phyloP scores from a whole-genome alignment of 2,329 filamentous ascomycete species.

The Colletotrichum sp. region DNA sequence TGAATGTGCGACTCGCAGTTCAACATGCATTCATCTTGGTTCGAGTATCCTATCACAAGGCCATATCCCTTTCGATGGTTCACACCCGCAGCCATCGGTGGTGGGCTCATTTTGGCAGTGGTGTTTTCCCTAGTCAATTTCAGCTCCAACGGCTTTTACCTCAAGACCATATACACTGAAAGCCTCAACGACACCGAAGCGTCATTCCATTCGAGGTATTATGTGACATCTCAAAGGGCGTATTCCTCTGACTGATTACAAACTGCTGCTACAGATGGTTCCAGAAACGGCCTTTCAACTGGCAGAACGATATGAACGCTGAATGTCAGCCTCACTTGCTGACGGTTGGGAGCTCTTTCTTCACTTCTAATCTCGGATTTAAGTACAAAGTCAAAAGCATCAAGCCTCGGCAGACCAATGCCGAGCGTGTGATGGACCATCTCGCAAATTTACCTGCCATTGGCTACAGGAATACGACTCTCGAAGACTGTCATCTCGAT shows the following conservation, averaged over 20 bases:
- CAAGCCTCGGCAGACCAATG: background rate
- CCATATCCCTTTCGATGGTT: background rate
- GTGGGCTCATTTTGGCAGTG: background rate
- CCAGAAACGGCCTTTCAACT: background rate
- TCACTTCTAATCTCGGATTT: background rate
- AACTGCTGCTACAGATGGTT: background rate
- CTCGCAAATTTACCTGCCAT: background rate
- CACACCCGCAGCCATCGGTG: background rate
- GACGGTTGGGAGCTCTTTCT: background rate
- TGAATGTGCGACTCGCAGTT: background rate
- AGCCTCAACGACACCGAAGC: background rate
- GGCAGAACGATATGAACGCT: background rate
- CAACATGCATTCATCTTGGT: background rate
- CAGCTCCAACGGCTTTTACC: background rate
- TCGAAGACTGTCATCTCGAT: background rate
- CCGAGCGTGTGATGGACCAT: background rate
- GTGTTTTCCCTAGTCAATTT: background rate
- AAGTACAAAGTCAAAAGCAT: background rate
- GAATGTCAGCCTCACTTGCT: background rate
- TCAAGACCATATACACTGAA: background rate
- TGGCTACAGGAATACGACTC: background rate
- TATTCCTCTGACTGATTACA: background rate
- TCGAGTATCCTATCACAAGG: background rate
- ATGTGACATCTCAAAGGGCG: background rate
- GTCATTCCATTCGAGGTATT: background rate